These are phyloP conservation scores for Chlorella sorokiniana DNA, from an alignment of 139 green algal genomes.

Conservation along the genomic window DNA sequence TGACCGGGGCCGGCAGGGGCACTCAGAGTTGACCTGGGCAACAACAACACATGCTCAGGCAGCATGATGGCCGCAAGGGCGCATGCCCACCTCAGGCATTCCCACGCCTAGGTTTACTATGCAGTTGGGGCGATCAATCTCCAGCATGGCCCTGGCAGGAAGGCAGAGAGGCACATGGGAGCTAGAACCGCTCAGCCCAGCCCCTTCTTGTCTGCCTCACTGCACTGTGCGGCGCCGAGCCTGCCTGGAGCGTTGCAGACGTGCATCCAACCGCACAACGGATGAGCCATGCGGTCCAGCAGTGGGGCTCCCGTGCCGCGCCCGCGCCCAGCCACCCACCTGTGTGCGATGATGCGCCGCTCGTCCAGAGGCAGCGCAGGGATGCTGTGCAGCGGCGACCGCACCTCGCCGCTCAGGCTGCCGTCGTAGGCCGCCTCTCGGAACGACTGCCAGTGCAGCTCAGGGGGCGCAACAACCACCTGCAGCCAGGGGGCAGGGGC, in stretches of 20 bases:
- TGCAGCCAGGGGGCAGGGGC: constrained; percentile 21
- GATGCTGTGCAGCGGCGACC: constrained; percentile 28
- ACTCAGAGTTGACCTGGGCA: too few species aligned
- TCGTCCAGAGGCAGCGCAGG: constrained; percentile 30
- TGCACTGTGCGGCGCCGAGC: not conserved
- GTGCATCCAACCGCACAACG: too few species aligned
- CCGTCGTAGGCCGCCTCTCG: constrained; percentile 27
- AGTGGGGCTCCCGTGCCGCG: not conserved
- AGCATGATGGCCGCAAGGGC: not conserved
- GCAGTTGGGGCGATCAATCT: constrained; percentile 37
- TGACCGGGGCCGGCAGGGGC: too few species aligned
- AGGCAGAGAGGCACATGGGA: not conserved
- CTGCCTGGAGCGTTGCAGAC: too few species aligned
- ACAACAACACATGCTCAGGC: not conserved
- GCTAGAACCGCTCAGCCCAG: too few species aligned
- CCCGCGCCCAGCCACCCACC: not conserved
- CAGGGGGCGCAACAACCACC: constrained; percentile 44
- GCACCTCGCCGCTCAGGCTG: constrained; percentile 43
- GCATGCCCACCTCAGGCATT: not conserved
- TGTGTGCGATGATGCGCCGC: constrained; percentile 46
- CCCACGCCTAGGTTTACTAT: constrained; percentile 59
- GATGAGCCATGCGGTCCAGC: too few species aligned
- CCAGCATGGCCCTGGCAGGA: constrained; percentile 44
- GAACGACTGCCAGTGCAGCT: constrained; percentile 44
- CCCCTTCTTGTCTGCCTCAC: too few species aligned